Conservation (phyloP, 139 green algal species). For the Chlorella vulgaris region DNA sequence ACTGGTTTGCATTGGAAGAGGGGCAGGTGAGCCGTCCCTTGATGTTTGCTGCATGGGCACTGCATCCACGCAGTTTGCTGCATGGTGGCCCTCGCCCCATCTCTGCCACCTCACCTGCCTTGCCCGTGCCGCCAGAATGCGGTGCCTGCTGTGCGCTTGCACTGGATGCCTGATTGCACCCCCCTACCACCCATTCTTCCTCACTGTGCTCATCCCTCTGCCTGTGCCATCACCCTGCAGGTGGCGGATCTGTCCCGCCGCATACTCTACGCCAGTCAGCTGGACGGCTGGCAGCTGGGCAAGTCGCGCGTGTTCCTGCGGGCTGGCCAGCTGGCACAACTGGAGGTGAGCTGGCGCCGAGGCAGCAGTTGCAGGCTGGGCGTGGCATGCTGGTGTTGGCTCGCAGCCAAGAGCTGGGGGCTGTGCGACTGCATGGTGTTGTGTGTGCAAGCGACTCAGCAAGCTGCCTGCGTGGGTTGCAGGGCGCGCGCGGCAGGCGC, state of each 20-base stretch:
- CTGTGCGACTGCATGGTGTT: no score
- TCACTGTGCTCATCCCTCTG: not conserved
- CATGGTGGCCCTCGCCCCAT: no score
- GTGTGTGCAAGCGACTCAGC: no score
- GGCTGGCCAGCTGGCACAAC: constrained; percentile 59
- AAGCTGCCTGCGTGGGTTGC: constrained; percentile 16
- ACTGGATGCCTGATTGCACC: no score
- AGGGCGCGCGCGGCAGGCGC: constrained; percentile 46
- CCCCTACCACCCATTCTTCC: not conserved
- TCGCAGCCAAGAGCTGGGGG: no score
- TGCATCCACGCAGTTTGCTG: no score
- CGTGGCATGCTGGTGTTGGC: not conserved
- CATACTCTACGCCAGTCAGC: constrained; percentile 40
- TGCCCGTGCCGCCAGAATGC: no score
- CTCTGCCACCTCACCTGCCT: no score
- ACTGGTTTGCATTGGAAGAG: constrained; percentile 29
- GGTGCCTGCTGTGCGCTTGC: no score
- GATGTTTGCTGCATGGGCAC: not conserved
- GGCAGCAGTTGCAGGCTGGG: not conserved
- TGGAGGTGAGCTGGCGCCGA: constrained; percentile 44
- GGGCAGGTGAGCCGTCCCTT: constrained; percentile 9
- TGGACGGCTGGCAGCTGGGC: constrained; percentile 76
- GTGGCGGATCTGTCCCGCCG: constrained; percentile 34
- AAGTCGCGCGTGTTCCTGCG: constrained; percentile 82
- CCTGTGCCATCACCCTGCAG: not conserved